phyloP scores from a whole-genome alignment of 352 stramenopile species.

The Pythium biforme region DNA sequence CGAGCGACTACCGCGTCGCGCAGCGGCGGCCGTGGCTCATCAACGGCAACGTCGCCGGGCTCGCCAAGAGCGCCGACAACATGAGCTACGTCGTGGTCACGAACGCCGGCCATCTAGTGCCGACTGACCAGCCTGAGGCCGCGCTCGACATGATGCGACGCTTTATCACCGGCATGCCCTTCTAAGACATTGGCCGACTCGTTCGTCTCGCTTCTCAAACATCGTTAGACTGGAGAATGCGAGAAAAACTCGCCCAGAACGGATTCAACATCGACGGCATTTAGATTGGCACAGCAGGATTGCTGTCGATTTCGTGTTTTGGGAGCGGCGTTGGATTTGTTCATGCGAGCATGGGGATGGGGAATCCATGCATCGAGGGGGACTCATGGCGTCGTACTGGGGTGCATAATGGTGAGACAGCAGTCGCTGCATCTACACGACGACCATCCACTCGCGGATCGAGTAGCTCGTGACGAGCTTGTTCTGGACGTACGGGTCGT shows the following conservation, averaged over 20 bases:
- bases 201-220: background rate
- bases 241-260: no score
- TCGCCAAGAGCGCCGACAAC: constrained; percentile 69
- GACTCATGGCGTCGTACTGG: no score
- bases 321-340: no score
- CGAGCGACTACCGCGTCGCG: constrained; percentile 60
- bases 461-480: constrained; percentile 62
- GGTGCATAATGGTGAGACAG: no score
- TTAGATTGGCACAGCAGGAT: no score
- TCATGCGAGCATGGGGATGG: no score
- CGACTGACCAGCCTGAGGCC: constrained; percentile 64
- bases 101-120: constrained; percentile 77
- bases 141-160: constrained; percentile 81
- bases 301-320: no score
- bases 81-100: constrained; percentile 84
- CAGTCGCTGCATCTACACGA: constrained; percentile 33
- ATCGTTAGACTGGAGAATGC: background rate
- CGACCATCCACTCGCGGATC: constrained; percentile 77
- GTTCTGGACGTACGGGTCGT: constrained; percentile 74
- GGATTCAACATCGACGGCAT: no score
- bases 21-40: constrained; percentile 59
- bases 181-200: constrained; percentile 2
- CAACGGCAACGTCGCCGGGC: constrained; percentile 53
- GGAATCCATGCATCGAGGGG: no score
- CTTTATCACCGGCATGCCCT: constrained; percentile 59